phyloP scores from a whole-genome alignment of 345 rosid genomes.

The Murraya koenigii region DNA sequence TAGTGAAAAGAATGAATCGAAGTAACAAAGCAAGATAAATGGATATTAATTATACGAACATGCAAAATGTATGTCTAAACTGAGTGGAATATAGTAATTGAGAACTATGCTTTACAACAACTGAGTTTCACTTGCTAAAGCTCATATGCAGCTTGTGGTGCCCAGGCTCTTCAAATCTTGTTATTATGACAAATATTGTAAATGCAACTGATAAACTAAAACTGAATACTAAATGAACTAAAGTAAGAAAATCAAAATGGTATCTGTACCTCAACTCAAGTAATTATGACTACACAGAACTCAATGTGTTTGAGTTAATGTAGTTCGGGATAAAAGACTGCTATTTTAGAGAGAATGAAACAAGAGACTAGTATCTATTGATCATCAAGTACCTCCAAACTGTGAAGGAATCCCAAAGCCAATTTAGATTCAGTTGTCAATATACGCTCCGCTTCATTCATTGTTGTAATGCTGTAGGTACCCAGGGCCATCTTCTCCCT shows the following conservation, averaged over 20 bases:
- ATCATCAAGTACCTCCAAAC: conserved; percentile 36
- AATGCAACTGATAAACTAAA: background rate
- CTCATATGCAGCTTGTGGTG: background rate
- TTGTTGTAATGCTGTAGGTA: conserved; percentile 32
- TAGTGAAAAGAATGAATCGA: background rate
- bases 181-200: background rate
- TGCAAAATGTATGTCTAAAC: background rate
- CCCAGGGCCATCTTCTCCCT: conserved; percentile 35
- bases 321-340: too few species aligned
- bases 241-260: background rate
- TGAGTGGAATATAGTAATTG: background rate
- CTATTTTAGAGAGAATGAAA: background rate
- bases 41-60: background rate
- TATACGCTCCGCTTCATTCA: conserved; percentile 35
- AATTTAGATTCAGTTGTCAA: conserved; percentile 28
- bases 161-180: background rate
- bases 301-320: background rate
- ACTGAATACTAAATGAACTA: background rate
- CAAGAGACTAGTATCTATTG: background rate
- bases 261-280: background rate
- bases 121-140: background rate
- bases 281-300: background rate
- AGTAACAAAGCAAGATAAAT: background rate
- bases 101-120: background rate
- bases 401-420: conserved; percentile 39